These are phyloP conservation scores for Chlorella vulgaris DNA, from an alignment of 139 green algal species.

Conservation along the genomic window DNA sequence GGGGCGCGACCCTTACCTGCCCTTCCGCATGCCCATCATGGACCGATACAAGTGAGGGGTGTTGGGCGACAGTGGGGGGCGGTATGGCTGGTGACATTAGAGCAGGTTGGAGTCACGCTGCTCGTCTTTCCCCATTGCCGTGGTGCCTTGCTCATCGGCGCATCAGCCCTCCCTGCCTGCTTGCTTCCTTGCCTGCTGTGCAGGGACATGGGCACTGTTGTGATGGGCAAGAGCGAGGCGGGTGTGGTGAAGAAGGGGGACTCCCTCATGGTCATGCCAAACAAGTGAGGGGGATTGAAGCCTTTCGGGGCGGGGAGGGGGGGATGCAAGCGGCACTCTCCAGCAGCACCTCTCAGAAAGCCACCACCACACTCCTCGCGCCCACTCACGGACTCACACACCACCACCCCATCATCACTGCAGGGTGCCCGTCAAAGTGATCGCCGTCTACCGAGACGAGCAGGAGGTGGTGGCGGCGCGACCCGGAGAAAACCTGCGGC, in stretches of 20 bases:
- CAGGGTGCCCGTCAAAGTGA: conserved; percentile 83
- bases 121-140: not conserved
- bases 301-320: not conserved
- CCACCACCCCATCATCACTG: not conserved
- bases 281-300: conserved; percentile 73
- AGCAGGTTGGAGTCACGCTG: too few species aligned
- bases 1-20: conserved; percentile 61
- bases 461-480: conserved; percentile 79
- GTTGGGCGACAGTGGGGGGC: not conserved
- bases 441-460: conserved; percentile 91
- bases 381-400: not conserved
- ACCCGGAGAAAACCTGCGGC: conserved; percentile 85
- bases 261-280: conserved; percentile 93
- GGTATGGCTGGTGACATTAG: too few species aligned
- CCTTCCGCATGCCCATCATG: conserved; percentile 95
- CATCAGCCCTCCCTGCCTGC: too few species aligned
- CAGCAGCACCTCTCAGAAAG: too few species aligned
- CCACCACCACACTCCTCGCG: too few species aligned
- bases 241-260: conserved; percentile 86
- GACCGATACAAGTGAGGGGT: conserved; percentile 85
- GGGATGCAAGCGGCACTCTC: not conserved
- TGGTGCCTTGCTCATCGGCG: too few species aligned
- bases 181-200: not conserved
- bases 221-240: conserved; percentile 98
- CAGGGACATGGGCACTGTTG: conserved; percentile 94